Evolutionary conservation across 768 basidiomycete species (phyloP).

Genomic region (Lactifluus subvellereus): DNA sequence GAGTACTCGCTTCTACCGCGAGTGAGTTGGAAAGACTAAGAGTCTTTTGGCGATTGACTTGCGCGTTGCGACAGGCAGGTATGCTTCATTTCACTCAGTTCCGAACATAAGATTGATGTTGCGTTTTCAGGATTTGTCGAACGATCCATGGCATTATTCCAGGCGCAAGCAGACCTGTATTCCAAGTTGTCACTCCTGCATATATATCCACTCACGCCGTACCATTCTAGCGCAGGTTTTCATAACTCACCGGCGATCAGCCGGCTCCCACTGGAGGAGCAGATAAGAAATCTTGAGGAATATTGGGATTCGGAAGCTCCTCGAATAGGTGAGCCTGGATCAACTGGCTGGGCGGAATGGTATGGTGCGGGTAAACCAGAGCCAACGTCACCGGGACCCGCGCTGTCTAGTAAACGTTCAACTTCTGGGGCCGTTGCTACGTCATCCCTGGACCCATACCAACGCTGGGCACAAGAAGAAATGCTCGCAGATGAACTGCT

Average conservation of each 20-base stretch:
- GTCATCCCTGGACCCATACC: slow-evolving; percentile 51
- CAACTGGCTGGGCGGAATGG: slow-evolving; percentile 69
- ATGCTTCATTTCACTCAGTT: slow-evolving; percentile 22
- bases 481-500: slow-evolving; percentile 39
- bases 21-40: slow-evolving; percentile 50
- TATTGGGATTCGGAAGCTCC: slow-evolving; percentile 82
- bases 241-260: slow-evolving; percentile 44
- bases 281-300: slow-evolving; percentile 59
- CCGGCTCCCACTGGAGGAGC: slow-evolving; percentile 39
- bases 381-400: not conserved
- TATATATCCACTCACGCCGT: not conserved
- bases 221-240: slow-evolving; percentile 45
- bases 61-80: slow-evolving; percentile 65
- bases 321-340: slow-evolving; percentile 63
- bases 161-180: slow-evolving; percentile 80
- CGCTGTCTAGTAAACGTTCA: slow-evolving; percentile 9
- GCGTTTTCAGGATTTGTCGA: slow-evolving; percentile 56
- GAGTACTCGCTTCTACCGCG: slow-evolving; percentile 41
- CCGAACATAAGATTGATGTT: not conserved
- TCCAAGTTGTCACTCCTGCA: slow-evolving; percentile 25
- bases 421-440: slow-evolving; percentile 25
- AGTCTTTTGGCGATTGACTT: slow-evolving; percentile 65
- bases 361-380: slow-evolving; percentile 40
- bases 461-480: slow-evolving; percentile 61
- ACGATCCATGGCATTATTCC: slow-evolving; percentile 70